A percentile compares a stretch with the other conserved stretches of the same genome.
Evolutionary conservation across 2,329 filamentous ascomycete genomes (phyloP).

Genomic region (Simplicillium sp.): DNA sequence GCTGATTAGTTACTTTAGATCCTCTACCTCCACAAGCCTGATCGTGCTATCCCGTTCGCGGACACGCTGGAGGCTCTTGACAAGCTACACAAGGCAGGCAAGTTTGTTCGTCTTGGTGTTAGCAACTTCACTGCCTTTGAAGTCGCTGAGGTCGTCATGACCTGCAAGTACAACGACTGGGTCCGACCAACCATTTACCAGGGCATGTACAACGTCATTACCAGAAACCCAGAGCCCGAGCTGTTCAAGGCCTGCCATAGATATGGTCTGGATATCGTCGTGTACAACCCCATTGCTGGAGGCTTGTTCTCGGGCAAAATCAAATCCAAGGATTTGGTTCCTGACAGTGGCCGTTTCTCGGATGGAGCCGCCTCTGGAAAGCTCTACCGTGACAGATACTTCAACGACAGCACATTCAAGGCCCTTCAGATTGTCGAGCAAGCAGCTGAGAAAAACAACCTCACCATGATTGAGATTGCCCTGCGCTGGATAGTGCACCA

Average conservation of each 20-base stretch:
- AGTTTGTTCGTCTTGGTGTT: slow-evolving; percentile 72
- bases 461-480: slow-evolving; percentile 64
- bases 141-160: slow-evolving; percentile 74
- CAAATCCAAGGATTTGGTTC: slow-evolving; percentile 53
- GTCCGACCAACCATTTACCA: slow-evolving; percentile 78
- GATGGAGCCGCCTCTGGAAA: slow-evolving; percentile 41
- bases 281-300: slow-evolving; percentile 76
- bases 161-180: slow-evolving; percentile 71
- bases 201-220: slow-evolving; percentile 80
- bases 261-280: slow-evolving; percentile 69
- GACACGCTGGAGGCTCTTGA: slow-evolving; percentile 72
- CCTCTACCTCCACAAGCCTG: slow-evolving; percentile 29
- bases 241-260: slow-evolving; percentile 63
- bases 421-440: slow-evolving; percentile 60
- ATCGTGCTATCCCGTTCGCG: slow-evolving; percentile 61
- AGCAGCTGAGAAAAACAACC: slow-evolving; percentile 55
- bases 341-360: slow-evolving; percentile 62
- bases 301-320: slow-evolving; percentile 75
- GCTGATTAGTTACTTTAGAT: slow-evolving; percentile 13
- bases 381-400: slow-evolving; percentile 61
- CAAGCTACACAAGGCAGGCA: slow-evolving; percentile 75
- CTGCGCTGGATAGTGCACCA: slow-evolving; percentile 68
- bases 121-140: slow-evolving; percentile 83
- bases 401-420: slow-evolving; percentile 53
- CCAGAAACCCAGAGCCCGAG: slow-evolving; percentile 65